These are phyloP conservation scores for Rhodotorula diobovata DNA, from an alignment of 768 basidiomycete genomes.

Conservation along the genomic window DNA sequence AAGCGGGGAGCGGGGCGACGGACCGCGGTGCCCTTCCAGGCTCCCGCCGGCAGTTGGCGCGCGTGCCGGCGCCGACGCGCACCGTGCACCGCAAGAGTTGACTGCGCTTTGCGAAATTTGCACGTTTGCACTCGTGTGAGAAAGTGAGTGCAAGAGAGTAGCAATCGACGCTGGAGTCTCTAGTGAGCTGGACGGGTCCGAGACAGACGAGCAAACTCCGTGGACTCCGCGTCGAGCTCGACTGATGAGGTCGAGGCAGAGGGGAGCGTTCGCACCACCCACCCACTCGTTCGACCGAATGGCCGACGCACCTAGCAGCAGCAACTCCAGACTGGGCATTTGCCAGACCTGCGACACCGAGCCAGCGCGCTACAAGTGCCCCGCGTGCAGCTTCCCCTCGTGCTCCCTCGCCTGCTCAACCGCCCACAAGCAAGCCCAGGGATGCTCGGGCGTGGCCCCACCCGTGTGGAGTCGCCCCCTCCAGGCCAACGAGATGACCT, in stretches of 20 bases:
- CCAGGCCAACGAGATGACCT: conserved; percentile 32
- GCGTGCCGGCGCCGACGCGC: no score
- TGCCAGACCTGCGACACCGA: conserved; percentile 23
- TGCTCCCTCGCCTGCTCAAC: conserved; percentile 38
- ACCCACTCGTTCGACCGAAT: not conserved
- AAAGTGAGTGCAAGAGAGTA: no score
- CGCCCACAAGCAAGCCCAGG: conserved; percentile 23
- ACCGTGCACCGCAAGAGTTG: no score
- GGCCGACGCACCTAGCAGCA: not conserved
- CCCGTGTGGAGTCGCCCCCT: conserved; percentile 21
- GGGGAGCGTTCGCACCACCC: no score
- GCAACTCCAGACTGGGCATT: conserved; percentile 13
- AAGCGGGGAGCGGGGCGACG: no score
- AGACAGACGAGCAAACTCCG: no score
- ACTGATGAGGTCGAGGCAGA: not conserved
- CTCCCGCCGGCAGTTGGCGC: no score
- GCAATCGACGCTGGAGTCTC: no score
- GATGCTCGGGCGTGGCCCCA: conserved; percentile 34
- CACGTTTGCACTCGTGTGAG: no score
- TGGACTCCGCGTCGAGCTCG: not conserved
- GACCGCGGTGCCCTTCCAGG: no score
- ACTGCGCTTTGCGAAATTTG: no score
- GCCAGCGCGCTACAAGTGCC: conserved; percentile 35
- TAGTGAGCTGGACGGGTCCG: no score
- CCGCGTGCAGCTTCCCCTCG: conserved; percentile 28